These are phyloP conservation scores for Panaeolus papilionaceus DNA, from an alignment of 768 basidiomycete genomes.

Conservation along the genomic window DNA sequence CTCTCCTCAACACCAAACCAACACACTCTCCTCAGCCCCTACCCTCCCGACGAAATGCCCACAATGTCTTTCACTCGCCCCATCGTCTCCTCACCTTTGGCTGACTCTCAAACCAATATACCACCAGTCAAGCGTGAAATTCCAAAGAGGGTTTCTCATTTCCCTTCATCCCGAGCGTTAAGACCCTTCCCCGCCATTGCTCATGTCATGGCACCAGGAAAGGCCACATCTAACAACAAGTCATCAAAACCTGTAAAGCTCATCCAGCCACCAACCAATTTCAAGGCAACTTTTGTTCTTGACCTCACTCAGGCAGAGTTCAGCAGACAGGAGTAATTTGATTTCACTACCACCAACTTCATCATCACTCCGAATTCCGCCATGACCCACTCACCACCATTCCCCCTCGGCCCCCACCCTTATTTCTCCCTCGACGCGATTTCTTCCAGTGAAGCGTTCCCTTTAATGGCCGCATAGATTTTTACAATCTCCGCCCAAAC, in stretches of 20 bases:
- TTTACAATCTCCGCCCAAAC: slow-evolving; percentile 12
- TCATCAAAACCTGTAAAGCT: slow-evolving; percentile 64
- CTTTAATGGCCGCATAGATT: slow-evolving; percentile 2
- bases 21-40: background rate
- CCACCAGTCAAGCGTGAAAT: slow-evolving; percentile 38
- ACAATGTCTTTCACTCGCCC: slow-evolving; percentile 55
- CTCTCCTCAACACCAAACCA: too few relatives aligned
- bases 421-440: background rate
- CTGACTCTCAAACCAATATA: slow-evolving; percentile 41
- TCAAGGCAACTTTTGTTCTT: slow-evolving; percentile 72
- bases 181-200: slow-evolving; percentile 79
- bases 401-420: background rate
- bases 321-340: slow-evolving; percentile 58
- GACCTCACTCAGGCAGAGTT: slow-evolving; percentile 87
- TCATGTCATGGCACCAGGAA: slow-evolving; percentile 42
- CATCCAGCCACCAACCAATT: slow-evolving; percentile 80
- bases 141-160: slow-evolving; percentile 55
- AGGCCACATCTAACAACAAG: slow-evolving; percentile 27
- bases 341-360: slow-evolving; percentile 7
- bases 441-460: background rate
- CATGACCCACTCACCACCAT: background rate
- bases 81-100: slow-evolving; percentile 68
- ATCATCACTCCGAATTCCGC: background rate
- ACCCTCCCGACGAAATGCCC: background rate
- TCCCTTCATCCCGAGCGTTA: slow-evolving; percentile 76